phyloP scores from a whole-genome alignment of 257 asterid species.

The Fraxinus americana region DNA sequence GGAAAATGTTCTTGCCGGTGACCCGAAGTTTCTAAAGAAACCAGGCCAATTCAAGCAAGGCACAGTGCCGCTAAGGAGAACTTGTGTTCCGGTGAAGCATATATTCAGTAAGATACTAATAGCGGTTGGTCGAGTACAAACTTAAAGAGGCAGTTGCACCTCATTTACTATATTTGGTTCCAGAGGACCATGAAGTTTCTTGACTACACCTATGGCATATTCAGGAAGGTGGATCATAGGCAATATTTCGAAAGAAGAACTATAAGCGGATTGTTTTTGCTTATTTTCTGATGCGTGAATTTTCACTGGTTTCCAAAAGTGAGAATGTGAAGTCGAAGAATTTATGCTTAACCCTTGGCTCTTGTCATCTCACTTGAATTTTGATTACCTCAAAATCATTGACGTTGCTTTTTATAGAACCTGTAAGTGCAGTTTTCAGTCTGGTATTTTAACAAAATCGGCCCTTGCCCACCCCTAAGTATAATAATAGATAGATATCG shows the following conservation, averaged over 20 bases:
- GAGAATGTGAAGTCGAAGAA: too few relatives aligned
- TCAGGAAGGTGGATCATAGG: not conserved
- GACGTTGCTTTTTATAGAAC: too few relatives aligned
- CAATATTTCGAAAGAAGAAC: too few relatives aligned
- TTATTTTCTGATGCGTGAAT: not conserved
- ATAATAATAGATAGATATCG: too few relatives aligned
- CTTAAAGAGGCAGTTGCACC: not conserved
- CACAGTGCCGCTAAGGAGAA: constrained; percentile 17
- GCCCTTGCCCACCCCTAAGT: too few relatives aligned
- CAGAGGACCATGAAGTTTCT: not conserved
- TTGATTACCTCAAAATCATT: not conserved
- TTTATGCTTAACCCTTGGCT: not conserved
- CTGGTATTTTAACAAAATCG: too few relatives aligned
- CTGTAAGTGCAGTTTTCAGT: too few relatives aligned
- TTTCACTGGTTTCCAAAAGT: not conserved
- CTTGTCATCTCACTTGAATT: not conserved
- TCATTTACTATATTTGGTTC: not conserved
- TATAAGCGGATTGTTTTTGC: too few relatives aligned
- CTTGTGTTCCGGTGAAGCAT: constrained; percentile 59
- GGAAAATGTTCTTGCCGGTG: constrained; percentile 13
- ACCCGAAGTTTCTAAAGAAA: constrained; percentile 24
- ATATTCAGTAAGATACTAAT: constrained; percentile 44
- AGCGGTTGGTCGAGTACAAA: constrained; percentile 36
- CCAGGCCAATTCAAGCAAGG: constrained; percentile 16
- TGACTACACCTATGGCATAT: not conserved